phyloP scores from a whole-genome alignment of 2,329 filamentous ascomycete genomes.

The Dryadomyces quercus-mongolicae region DNA sequence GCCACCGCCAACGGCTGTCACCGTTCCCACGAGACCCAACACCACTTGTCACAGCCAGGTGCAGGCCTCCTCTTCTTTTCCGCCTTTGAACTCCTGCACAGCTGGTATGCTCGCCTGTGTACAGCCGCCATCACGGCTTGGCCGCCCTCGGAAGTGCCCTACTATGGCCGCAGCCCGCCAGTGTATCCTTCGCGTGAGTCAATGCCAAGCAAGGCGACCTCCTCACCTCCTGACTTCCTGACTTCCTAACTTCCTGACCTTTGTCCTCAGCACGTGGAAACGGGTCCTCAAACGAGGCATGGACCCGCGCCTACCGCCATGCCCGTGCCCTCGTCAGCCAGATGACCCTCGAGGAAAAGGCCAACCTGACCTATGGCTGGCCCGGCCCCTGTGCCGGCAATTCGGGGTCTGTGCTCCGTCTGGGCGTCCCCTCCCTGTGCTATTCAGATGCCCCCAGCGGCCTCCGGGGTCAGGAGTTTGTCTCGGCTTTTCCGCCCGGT shows the following conservation, averaged over 20 bases:
- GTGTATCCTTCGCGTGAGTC: constrained; percentile 21
- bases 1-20: background rate
- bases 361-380: constrained; percentile 25
- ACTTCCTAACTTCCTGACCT: too few relatives aligned
- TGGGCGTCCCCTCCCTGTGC: constrained; percentile 30
- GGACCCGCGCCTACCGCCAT: constrained; percentile 22
- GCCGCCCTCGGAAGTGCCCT: constrained; percentile 16
- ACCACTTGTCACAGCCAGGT: too few relatives aligned
- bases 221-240: too few relatives aligned
- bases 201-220: background rate
- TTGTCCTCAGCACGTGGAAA: constrained; percentile 16
- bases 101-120: background rate
- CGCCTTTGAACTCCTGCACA: too few relatives aligned
- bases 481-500: constrained; percentile 48
- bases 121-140: background rate
- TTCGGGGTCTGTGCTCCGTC: constrained; percentile 21
- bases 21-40: too few relatives aligned
- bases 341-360: constrained; percentile 27
- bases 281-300: constrained; percentile 17
- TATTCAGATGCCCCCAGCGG: constrained; percentile 29
- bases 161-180: constrained; percentile 22
- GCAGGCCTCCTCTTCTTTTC: too few relatives aligned
- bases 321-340: constrained; percentile 23
- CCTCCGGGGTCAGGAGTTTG: constrained; percentile 21
- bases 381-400: constrained; percentile 21